Evolutionary conservation across 176 grass and related monocot genomes (phyloP).

Genomic region (Cocos nucifera): DNA sequence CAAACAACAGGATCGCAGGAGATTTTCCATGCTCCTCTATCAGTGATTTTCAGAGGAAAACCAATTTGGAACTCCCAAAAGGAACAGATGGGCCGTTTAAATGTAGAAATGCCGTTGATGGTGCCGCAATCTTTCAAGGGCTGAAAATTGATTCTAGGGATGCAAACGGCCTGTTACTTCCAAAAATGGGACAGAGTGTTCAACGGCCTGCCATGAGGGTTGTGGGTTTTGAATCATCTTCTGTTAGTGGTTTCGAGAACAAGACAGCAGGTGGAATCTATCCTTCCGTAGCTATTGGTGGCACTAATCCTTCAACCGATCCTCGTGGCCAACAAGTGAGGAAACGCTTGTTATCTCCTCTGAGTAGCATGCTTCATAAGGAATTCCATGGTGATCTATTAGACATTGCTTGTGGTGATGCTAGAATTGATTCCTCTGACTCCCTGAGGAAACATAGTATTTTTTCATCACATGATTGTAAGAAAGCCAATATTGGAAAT

Average conservation of each 20-base stretch:
- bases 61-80: slow-evolving; percentile 15
- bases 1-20: slow-evolving; percentile 13
- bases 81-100: slow-evolving; percentile 21
- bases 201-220: slow-evolving; percentile 51
- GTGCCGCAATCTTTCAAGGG: slow-evolving; percentile 21
- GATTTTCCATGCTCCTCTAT: slow-evolving; percentile 26
- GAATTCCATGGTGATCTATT: slow-evolving; percentile 49
- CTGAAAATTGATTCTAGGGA: slow-evolving; percentile 35
- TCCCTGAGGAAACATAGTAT: slow-evolving; percentile 23
- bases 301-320: slow-evolving; percentile 21
- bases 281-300: slow-evolving; percentile 35
- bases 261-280: slow-evolving; percentile 26
- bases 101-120: slow-evolving; percentile 17
- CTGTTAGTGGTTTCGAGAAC: slow-evolving; percentile 14
- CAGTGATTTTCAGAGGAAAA: slow-evolving; percentile 37
- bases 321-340: slow-evolving; percentile 34
- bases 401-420: slow-evolving; percentile 41
- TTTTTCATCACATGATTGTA: slow-evolving; percentile 44
- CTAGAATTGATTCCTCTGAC: slow-evolving; percentile 15
- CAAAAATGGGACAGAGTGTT: slow-evolving; percentile 21
- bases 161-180: slow-evolving; percentile 26
- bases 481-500: slow-evolving; percentile 55
- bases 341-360: slow-evolving; percentile 75
- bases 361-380: slow-evolving; percentile 42
- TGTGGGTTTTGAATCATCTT: slow-evolving; percentile 68